Percentiles rank a stretch among this genome's conserved stretches.
phyloP scores from a whole-genome alignment of 257 asterid genomes.

The Orobanche coerulescens region DNA sequence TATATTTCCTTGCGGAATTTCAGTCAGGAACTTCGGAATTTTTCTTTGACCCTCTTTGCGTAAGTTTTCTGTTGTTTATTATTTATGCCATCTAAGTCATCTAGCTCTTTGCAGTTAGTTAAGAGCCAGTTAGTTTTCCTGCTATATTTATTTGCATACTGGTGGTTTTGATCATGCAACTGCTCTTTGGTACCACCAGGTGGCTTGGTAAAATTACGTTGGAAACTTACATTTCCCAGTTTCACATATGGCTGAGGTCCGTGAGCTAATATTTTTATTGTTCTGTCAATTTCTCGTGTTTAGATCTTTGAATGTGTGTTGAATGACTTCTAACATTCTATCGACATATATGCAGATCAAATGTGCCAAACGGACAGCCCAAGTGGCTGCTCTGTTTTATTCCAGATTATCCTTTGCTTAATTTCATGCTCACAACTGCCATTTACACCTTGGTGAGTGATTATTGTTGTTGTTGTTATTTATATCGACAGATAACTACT shows the following conservation, averaged over 20 bases:
- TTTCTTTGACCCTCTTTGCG: conserved; percentile 79
- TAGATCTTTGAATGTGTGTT: not conserved
- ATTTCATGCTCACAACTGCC: conserved; percentile 77
- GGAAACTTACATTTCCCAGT: conserved; percentile 90
- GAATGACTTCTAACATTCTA: not conserved
- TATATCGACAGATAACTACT: too few species aligned
- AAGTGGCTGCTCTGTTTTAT: conserved; percentile 79
- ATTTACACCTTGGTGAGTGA: conserved; percentile 57
- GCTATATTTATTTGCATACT: conserved; percentile 7
- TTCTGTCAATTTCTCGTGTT: not conserved
- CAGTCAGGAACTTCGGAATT: conserved; percentile 70
- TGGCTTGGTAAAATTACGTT: conserved; percentile 88
- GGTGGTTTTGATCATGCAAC: conserved; percentile 26
- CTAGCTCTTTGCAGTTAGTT: not conserved
- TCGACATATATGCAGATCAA: conserved; percentile 48
- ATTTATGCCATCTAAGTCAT: not conserved
- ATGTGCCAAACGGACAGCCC: conserved; percentile 79
- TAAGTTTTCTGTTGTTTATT: conserved; percentile 35
- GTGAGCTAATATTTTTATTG: conserved; percentile 21
- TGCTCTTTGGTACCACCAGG: conserved; percentile 38
- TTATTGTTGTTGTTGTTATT: too few species aligned
- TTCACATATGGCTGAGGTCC: conserved; percentile 90
- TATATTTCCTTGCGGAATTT: conserved; percentile 70
- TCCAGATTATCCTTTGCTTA: conserved; percentile 77
- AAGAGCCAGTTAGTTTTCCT: conserved; percentile 12